Base-by-base conservation (phyloP, 31 red algal species). In the Odonthalia washingtoniensis region DNA sequence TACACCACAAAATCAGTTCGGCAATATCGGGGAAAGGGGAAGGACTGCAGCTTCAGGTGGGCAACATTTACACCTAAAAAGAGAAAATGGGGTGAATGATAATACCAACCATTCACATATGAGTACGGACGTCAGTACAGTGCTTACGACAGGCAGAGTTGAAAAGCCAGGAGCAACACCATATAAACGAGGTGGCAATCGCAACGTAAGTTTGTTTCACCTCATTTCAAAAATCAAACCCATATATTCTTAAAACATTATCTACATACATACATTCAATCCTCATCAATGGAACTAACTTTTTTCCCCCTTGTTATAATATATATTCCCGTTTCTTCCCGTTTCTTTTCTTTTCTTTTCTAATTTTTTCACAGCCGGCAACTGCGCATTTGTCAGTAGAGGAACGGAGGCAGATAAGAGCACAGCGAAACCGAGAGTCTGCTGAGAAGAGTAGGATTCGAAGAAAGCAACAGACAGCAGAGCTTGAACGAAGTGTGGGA, bases 401-500 rank as follows among this genome's bases (percentile, higher is more conserved):
- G 60, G 49, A 87, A 33, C 72, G 74, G 52, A 77, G 64, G 53
- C 70, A 65, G 40, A 72, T 87, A 31, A 70, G 84, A 63, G 84
- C 84, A 28, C 70, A 87, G 46, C 38, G 84, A 37, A 87, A 87
- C 74, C 61, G 84, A 30, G 84, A 87, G 65, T 87, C 84, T 21
- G 84, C 84, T 2, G 84, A 87, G 39, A 87, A 87, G 1, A 78
- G 73, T 64, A 24, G 84, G 6, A 41, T 87, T 37, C 72, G 84
- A 30, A 37, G 84, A 28, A 87, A 87, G 57, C 72, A 87, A 65
- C 38, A 72, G 73, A 45, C 64, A 0, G 14, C 44, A 0, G 84
- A 87, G 17, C 37, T 87, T 21, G 84, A 87, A 65, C 45, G 32
- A 28, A 87, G 76, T 32, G 84, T 87, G 12, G 27, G 27, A 26